Percentiles rank a stretch among this genome's conserved stretches.
Evolutionary conservation across 2,329 filamentous ascomycete genomes (phyloP).

Genomic region (Fusarium austroafricanum): DNA sequence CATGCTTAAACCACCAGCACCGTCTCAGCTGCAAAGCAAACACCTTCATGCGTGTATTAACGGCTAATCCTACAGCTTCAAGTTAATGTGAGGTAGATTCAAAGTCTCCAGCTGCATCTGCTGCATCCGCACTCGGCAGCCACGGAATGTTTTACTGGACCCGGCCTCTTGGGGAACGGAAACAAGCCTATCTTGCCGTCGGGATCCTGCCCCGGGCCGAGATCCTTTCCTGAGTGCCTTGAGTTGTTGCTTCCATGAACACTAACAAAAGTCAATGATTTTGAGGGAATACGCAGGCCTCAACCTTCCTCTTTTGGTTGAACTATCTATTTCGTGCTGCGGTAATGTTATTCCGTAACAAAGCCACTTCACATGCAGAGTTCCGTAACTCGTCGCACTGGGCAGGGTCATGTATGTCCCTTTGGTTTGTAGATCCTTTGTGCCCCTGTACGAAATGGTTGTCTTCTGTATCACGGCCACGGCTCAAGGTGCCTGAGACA

Average conservation of each 20-base stretch:
- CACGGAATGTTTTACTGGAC: conserved; percentile 2
- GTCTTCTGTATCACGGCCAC: neutral
- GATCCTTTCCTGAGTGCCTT: conserved; percentile 15
- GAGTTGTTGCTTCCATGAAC: neutral
- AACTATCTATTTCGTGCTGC: conserved; percentile 1
- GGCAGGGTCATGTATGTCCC: neutral
- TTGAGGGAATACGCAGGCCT: neutral
- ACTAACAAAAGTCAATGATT: neutral
- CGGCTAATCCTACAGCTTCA: neutral
- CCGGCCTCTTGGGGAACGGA: conserved; percentile 5
- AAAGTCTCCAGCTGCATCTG: neutral
- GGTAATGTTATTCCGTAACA: conserved; percentile 4
- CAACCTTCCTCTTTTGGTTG: conserved; percentile 23
- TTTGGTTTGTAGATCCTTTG: conserved; percentile 8
- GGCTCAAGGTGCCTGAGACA: neutral
- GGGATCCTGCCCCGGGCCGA: conserved; percentile 31
- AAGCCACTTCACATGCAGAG: conserved; percentile 2
- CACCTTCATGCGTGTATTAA: conserved; percentile 10
- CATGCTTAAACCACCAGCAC: conserved; percentile 20
- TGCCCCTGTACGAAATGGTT: conserved; percentile 3
- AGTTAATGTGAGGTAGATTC: neutral
- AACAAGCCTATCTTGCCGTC: conserved; percentile 14
- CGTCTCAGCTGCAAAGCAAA: neutral
- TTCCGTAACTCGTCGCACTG: conserved; percentile 8
- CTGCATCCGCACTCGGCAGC: neutral